Conservation (phyloP, 176 grass and related monocot genomes). For the Tillandsia fasciculata region DNA sequence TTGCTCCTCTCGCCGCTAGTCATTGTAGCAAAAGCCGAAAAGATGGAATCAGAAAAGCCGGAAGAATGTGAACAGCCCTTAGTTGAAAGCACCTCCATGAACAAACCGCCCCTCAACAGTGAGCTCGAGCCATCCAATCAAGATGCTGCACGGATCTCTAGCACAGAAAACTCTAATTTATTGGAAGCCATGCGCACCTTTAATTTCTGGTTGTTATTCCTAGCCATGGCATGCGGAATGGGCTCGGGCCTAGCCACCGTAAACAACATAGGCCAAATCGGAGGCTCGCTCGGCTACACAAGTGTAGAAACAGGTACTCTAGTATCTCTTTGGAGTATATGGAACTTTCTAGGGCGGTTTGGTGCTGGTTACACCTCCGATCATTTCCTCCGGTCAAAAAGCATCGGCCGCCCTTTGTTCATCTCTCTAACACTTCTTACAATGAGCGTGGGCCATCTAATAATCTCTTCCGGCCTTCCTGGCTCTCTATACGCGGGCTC, state of each 20-base stretch:
- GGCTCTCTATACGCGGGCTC: conserved; percentile 51
- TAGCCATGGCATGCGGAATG: conserved; percentile 65
- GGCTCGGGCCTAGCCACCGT: conserved; percentile 63
- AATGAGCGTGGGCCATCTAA: conserved; percentile 45
- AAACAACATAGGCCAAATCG: conserved; percentile 83
- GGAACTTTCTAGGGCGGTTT: conserved; percentile 66
- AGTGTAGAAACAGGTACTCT: conserved; percentile 43
- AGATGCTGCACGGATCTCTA: neutral
- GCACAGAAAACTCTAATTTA: conserved; percentile 35
- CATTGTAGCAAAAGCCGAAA: conserved; percentile 47
- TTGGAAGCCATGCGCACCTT: conserved; percentile 43
- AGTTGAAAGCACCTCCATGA: neutral
- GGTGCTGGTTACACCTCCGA: conserved; percentile 45
- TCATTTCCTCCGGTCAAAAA: conserved; percentile 34
- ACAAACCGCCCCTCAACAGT: neutral
- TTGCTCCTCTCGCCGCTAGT: conserved; percentile 39
- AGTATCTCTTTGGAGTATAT: conserved; percentile 66
- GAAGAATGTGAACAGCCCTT: neutral
- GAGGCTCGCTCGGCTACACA: conserved; percentile 51
- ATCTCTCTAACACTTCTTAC: conserved; percentile 30
- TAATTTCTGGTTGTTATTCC: conserved; percentile 62
- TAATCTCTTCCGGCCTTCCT: conserved; percentile 45
- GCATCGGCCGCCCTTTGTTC: conserved; percentile 43
- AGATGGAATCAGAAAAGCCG: conserved; percentile 8
- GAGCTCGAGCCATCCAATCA: neutral